Percentiles rank a stretch among this genome's conserved stretches.
These are phyloP conservation scores for Oemleria cerasiformis DNA, from an alignment of 306 rosid genomes.

Conservation along the genomic window DNA sequence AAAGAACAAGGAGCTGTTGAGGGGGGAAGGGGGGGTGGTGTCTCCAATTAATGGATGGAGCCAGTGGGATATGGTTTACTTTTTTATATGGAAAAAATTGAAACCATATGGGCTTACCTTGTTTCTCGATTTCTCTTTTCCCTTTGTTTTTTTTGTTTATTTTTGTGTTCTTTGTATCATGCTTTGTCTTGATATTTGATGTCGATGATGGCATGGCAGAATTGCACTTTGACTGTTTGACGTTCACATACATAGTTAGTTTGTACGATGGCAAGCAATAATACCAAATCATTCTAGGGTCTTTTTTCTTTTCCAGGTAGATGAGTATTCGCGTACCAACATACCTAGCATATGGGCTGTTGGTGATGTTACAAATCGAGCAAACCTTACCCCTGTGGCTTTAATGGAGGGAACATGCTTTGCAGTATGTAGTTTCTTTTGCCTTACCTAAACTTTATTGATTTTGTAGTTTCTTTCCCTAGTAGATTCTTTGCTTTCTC, in stretches of 20 bases:
- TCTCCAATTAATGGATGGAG: background rate
- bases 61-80: background rate
- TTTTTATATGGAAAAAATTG: background rate
- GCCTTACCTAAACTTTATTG: background rate
- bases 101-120: background rate
- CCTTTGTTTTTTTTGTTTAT: background rate
- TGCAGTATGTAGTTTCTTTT: constrained; percentile 56
- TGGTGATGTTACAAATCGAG: constrained; percentile 89
- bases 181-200: background rate
- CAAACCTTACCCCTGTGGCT: constrained; percentile 95
- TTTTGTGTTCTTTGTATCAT: background rate
- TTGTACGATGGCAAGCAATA: background rate
- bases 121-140: constrained; percentile 2
- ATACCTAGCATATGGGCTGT: constrained; percentile 90
- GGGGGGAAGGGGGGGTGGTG: no score
- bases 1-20: no score
- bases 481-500: background rate
- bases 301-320: constrained; percentile 51
- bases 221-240: background rate
- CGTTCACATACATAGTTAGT: constrained; percentile 1
- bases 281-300: background rate
- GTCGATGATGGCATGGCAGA: background rate
- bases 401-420: constrained; percentile 82
- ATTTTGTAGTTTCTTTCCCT: background rate
- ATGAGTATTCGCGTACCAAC: constrained; percentile 72